Evolutionary conservation across 345 rosid genomes (phyloP), one percentile per base, ranked within the genome.

Genomic region (Toxicodendron radicans): DNA sequence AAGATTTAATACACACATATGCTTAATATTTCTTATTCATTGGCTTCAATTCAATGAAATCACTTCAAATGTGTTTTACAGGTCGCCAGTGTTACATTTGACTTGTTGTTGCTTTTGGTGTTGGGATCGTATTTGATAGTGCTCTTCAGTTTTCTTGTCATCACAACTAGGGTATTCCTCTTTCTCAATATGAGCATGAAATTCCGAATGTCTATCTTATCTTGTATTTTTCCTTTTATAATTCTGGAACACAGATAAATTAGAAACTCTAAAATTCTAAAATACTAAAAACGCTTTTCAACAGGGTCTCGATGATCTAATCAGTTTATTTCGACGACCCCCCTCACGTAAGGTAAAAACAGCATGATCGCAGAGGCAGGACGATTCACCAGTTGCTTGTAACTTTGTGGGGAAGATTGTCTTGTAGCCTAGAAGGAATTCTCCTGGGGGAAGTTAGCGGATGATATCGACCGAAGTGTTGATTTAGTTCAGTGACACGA

Each of bases 21-120:
- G 38, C 38, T 45, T 54, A 27, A 18, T 46, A 59, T 23, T 5
- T 27, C 10, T 13, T 14, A 16, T 48, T 58, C 46, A 23, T 6
- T 17, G 16, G 7, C 45, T 23, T 3, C 62, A 49, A 52, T 57
- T 49, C 18, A 27, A 62, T 24, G 16, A 68, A 64, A 77, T 71
- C 21, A 24, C 32, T 63, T 64, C 12, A 38, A 66, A 74, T 59
- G 51, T 54, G n/a, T 46, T 76, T 73, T 70, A 75, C 94, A 95
- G 99, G 99, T 95, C 79, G 98, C 99, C 59, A 95, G 99, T 70
- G 99, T 95, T 77, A 95, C 99, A 10, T 95, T 93, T 33, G 97
- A 95, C 88, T 86, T 95, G 85, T 84, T 95, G 75, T 79, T 93
- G 84, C 99, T 95, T 77, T 88, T 93, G 60, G 98, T 85, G 62